A percentile compares a stretch with the other conserved stretches of the same genome.
These are phyloP conservation scores for Aspergillus unguis DNA, from an alignment of 2,329 filamentous ascomycete genomes.

Conservation along the genomic window DNA sequence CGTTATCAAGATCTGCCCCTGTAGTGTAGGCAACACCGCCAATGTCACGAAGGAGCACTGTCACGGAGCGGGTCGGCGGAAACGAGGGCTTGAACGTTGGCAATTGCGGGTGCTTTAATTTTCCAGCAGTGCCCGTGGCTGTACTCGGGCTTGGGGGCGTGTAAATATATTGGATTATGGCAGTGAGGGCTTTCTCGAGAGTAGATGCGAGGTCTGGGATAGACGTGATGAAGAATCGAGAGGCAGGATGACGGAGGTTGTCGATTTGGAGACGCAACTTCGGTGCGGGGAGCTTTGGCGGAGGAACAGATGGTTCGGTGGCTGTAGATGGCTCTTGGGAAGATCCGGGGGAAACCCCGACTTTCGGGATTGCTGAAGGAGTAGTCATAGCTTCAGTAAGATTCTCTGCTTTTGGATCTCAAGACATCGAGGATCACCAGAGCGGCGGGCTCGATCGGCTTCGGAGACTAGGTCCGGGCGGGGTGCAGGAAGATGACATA, in stretches of 20 bases:
- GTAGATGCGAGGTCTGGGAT: conserved; percentile 59
- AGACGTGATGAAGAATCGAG: conserved; percentile 59
- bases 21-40: conserved; percentile 86
- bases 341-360: conserved; percentile 2
- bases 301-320: conserved; percentile 2
- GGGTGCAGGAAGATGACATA: too few relatives aligned
- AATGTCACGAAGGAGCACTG: conserved; percentile 75
- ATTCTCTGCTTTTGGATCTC: neutral
- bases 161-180: conserved; percentile 73
- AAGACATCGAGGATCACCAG: too few relatives aligned
- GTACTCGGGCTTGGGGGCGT: conserved; percentile 18
- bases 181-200: conserved; percentile 60
- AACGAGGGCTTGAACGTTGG: conserved; percentile 37
- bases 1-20: conserved; percentile 70
- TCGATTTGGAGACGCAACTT: conserved; percentile 37
- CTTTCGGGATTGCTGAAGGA: conserved; percentile 19
- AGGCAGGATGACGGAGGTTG: conserved; percentile 48
- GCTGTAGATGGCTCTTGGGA: neutral
- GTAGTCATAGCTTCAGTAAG: conserved; percentile 13
- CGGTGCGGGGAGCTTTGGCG: conserved; percentile 23
- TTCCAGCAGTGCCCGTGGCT: conserved; percentile 5
- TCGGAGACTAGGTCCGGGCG: too few relatives aligned
- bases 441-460: too few relatives aligned
- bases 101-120: neutral
- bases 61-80: conserved; percentile 76